Evolutionary conservation across 2,329 filamentous ascomycete genomes (phyloP).

Genomic region (Claviceps pazoutovae): DNA sequence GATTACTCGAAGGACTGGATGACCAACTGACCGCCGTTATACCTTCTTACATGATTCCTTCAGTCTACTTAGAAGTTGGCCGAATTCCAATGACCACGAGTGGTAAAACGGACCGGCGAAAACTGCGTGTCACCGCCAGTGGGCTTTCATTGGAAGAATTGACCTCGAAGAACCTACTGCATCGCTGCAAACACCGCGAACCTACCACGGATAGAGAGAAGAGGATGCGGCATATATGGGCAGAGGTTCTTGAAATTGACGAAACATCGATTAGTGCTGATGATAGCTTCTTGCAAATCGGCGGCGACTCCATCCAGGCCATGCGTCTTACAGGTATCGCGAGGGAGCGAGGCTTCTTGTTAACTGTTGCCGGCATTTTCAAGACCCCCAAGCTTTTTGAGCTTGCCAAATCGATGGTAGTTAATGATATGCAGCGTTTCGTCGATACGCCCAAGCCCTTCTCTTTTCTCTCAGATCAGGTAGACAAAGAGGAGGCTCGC

Average conservation of each 20-base stretch:
- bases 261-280: background rate
- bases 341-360: background rate
- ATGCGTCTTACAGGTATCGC: conserved; percentile 21
- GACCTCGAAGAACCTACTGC: background rate
- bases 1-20: background rate
- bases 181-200: background rate
- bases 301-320: conserved; percentile 27
- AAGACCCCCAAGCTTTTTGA: conserved; percentile 23
- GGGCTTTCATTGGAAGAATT: background rate
- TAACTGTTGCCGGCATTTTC: conserved; percentile 9
- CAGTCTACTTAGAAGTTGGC: background rate
- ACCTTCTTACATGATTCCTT: background rate
- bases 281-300: background rate
- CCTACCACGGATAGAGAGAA: background rate
- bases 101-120: background rate
- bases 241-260: background rate
- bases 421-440: conserved; percentile 15
- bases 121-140: background rate
- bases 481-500: background rate
- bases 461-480: no score
- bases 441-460: background rate
- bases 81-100: background rate
- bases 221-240: background rate
- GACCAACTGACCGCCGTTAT: background rate
- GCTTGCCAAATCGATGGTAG: conserved; percentile 16